Base-by-base conservation (phyloP, 1,139 yeast species). In the Hyphopichia pseudoburtonii region DNA sequence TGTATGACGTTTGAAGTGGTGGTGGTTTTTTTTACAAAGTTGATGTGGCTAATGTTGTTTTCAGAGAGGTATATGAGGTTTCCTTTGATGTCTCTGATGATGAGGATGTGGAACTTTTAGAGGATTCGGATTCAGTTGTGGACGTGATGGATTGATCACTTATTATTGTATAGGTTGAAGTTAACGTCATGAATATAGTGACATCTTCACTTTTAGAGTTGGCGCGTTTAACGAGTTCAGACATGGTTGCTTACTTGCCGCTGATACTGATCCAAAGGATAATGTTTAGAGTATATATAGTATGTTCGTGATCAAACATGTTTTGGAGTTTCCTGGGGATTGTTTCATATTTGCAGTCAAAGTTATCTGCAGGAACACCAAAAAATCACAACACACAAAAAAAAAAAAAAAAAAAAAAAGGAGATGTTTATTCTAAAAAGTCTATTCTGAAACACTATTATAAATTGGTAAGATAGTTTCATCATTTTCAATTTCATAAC, bases 91-190 rank as follows among this genome's bases (percentile, higher is more conserved):
- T n/a, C n/a, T n/a, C n/a, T n/a, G n/a, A n/a, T n/a, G n/a, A n/a
- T n/a, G n/a, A n/a, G 7, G 23, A 21, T 21, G 23, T 21, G 10
- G 10, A 21, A 7, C 7, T 7, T 21, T 7, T 7, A 7, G 23
- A 21, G 9, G 23, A 7, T 21, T 21, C 23, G 7, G 27, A 9
- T 9, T 9, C 10, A 8, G 5, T 5, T 8, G 10, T n/a, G 6
- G 27, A 24, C 6, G 12, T 24, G 23, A 10, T 7, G 9, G 23
- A 21, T 21, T 7, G 10, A 5, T 24, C n/a, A n/a, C 12, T n/a
- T 9, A 12, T 11, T 17, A 47, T 15, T 6, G 57, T 53, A 19
- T 44, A 49, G 3, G 59, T 55, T 9, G 59, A 50, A 9, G 58
- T 54, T 26, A 46, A 33, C n/a, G 54, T 51, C 41, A 48, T 30